phyloP scores from a whole-genome alignment of 2,329 filamentous ascomycete genomes.

The Diaporthe nobilis region DNA sequence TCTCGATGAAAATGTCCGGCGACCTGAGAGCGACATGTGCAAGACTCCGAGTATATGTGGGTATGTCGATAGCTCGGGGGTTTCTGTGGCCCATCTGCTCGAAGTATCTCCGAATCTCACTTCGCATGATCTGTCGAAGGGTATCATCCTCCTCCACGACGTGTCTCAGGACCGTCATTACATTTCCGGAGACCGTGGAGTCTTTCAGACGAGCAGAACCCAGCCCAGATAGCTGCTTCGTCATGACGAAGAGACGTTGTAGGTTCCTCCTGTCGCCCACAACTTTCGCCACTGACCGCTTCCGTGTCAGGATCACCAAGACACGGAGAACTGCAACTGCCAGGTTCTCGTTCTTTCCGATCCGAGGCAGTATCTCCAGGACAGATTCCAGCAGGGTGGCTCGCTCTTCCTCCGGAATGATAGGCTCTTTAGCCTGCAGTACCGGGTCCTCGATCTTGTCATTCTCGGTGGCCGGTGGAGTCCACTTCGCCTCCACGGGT shows the following conservation, averaged over 20 bases:
- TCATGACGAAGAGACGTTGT: conserved; percentile 92
- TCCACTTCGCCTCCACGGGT: conserved; percentile 82
- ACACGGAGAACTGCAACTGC: conserved; percentile 88
- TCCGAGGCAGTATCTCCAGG: conserved; percentile 85
- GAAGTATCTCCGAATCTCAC: conserved; percentile 87
- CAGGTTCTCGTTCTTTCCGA: conserved; percentile 89
- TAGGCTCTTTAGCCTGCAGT: conserved; percentile 71
- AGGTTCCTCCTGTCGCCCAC: conserved; percentile 92
- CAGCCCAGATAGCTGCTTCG: conserved; percentile 88
- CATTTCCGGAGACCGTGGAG: conserved; percentile 68
- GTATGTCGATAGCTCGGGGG: conserved; percentile 75
- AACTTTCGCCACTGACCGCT: conserved; percentile 78
- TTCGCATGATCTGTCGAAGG: conserved; percentile 90
- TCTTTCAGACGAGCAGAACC: conserved; percentile 80
- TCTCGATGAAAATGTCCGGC: conserved; percentile 88
- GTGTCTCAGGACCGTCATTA: conserved; percentile 91
- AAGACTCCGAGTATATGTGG: conserved; percentile 81
- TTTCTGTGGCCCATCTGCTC: conserved; percentile 64
- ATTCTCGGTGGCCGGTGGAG: conserved; percentile 64
- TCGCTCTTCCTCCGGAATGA: conserved; percentile 77
- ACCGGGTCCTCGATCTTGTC: conserved; percentile 67
- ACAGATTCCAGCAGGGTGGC: conserved; percentile 80
- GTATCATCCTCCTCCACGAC: conserved; percentile 95
- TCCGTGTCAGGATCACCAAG: conserved; percentile 88
- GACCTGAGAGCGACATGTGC: conserved; percentile 85